These are phyloP conservation scores for Suillus fuscotomentosus DNA, from an alignment of 768 basidiomycete genomes.

Conservation along the genomic window DNA sequence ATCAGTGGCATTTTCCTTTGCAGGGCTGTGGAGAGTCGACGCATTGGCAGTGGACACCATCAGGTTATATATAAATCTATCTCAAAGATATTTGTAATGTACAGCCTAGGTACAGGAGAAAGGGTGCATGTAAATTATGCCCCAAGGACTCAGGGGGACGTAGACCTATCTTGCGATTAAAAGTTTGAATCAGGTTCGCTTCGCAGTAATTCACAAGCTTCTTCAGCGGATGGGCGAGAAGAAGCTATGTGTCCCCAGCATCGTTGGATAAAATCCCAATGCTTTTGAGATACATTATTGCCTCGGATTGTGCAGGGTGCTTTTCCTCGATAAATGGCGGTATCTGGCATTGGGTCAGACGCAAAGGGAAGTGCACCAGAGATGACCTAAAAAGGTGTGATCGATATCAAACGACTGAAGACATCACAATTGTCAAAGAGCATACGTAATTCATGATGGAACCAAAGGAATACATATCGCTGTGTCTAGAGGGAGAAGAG, in stretches of 20 bases:
- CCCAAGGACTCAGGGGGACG: background rate
- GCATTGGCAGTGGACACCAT: background rate
- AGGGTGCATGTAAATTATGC: background rate
- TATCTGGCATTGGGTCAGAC: too few species aligned
- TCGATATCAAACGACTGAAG: background rate
- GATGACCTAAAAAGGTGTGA: background rate
- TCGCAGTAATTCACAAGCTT: background rate
- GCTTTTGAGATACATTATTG: background rate
- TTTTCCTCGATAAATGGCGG: background rate
- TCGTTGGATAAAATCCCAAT: background rate
- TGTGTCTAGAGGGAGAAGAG: background rate
- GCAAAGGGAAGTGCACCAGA: background rate
- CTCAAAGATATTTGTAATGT: background rate
- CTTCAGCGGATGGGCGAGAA: background rate
- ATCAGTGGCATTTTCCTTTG: background rate
- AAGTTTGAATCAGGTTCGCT: background rate
- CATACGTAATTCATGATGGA: slow-evolving; percentile 2
- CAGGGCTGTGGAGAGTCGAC: background rate
- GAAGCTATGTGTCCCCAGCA: background rate
- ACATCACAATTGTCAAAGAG: too few species aligned
- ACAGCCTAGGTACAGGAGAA: background rate
- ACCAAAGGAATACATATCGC: slow-evolving; percentile 3
- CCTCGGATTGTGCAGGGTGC: background rate
- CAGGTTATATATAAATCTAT: background rate
- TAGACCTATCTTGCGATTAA: background rate